phyloP scores from a whole-genome alignment of 495 filamentous ascomycete species.

The Apiosordaria backusii region DNA sequence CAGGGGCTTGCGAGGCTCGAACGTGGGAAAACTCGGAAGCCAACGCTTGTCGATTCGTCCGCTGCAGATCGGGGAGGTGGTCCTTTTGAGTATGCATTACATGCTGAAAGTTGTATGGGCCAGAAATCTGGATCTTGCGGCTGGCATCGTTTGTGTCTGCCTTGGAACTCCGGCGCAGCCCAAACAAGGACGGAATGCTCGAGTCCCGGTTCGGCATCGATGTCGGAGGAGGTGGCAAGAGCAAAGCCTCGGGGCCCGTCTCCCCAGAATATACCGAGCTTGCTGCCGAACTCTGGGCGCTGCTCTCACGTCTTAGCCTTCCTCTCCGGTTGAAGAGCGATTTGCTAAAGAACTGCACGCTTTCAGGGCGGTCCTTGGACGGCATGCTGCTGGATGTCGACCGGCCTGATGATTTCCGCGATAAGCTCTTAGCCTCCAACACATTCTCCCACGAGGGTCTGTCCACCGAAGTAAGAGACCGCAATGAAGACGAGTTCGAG shows the following conservation, averaged over 20 bases:
- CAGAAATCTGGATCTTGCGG: constrained; percentile 60
- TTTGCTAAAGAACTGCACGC: constrained; percentile 53
- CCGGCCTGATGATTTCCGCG: constrained; percentile 49
- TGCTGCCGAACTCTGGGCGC: constrained; percentile 36
- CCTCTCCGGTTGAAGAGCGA: constrained; percentile 46
- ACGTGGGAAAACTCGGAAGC: constrained; percentile 65
- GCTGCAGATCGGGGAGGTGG: constrained; percentile 58
- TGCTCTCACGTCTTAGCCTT: constrained; percentile 42
- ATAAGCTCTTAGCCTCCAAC: constrained; percentile 39
- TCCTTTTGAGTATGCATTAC: constrained; percentile 70
- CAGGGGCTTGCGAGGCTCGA: constrained; percentile 62
- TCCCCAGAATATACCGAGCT: constrained; percentile 42
- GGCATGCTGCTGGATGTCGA: constrained; percentile 46
- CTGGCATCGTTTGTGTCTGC: constrained; percentile 32
- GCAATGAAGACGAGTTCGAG: constrained; percentile 47
- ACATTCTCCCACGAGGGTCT: constrained; percentile 43
- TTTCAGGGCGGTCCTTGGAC: constrained; percentile 48
- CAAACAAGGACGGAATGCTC: constrained; percentile 43
- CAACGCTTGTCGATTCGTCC: constrained; percentile 56
- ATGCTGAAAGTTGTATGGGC: constrained; percentile 86
- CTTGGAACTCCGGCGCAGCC: constrained; percentile 37
- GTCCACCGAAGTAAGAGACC: constrained; percentile 38
- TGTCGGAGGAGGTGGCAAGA: constrained; percentile 18
- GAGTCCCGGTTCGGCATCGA: constrained; percentile 33
- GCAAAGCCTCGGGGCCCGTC: constrained; percentile 23